Base-by-base conservation (phyloP, 306 rosid species). In the Rosa persica region DNA sequence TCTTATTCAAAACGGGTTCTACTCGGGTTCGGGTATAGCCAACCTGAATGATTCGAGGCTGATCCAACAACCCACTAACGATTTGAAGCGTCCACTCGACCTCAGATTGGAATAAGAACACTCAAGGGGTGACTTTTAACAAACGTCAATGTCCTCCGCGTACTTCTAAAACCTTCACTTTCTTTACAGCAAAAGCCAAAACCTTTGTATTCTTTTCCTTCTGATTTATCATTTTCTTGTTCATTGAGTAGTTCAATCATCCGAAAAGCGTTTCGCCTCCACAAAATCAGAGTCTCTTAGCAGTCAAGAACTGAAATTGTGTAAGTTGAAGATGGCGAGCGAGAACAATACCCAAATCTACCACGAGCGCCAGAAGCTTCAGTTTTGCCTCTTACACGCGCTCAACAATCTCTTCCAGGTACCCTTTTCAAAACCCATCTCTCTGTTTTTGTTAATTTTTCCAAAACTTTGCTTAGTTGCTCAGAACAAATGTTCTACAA, bases 381-480 rank as follows among this genome's bases (percentile, higher is more conserved):
- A 95, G 82, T 93, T 84, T 75, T 95, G 99, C 83, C 97, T 95
- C 80, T 19, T 93, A 30, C 97, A 95, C 72, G 76, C 93, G 19
- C 93, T 93, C 80, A 95, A 95, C 85, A 91, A 89, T 64, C 98
- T 95, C 75, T 93, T 95, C 80, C 99, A 95, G 97, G 99, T 95
- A 42, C 72, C 47, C 38, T 2, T 4, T n/a, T 19, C 58, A 22
- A 30, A 17, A 55, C 65, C 78, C 76, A 13, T 42, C 54, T 83
- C 36, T 44, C 12, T 68, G 15, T 51, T 20, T 66, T 6, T n/a
- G n/a, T 69, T 52, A 69, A 57, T 74, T 49, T 60, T 80, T 66
- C 11, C 30, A 0, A 19, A 78, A 0, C 30, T 58, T 78, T 46
- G 76, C 60, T 76, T 48, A 39, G 7, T 79, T 73, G 72, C 39